Base-by-base conservation (phyloP, 75 land plant species). In the Selaginella tamariscina region DNA sequence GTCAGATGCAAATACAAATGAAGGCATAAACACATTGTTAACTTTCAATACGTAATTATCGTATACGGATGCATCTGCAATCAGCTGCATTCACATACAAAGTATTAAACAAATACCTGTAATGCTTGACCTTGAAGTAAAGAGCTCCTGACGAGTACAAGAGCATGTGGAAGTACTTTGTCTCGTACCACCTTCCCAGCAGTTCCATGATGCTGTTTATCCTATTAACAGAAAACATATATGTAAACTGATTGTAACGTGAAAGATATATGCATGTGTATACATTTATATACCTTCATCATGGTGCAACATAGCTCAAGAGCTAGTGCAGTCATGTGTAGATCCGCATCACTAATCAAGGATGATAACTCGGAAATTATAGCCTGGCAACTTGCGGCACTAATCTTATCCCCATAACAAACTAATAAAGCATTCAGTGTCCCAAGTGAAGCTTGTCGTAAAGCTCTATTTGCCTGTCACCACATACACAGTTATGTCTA, bases 51-150 rank as follows among this genome's bases (percentile, higher is more conserved):
- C 11, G 54, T 49, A 49, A 11, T 49, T 49, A 11, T 20, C 54
- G 54, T 20, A 11, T 49, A 49, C 18, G 20, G 11, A 20, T 49
- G 11, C 20, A 11, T 20, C 11, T 11, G 11, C 54, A 20, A 11
- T 49, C 54, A 11, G 18, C 54, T 20, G 20, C 54, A 49, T 20
- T 20, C 11, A 49, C 54, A 11, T 11, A 49, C 54, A 59, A 59
- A 59, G 27, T 8, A 21, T 59, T 23, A 2, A 8, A 9, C 13
- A 32, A n/a, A 20, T 85, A 89, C 98, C 79, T 81, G 75, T 23
- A 89, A 81, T n/a, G 98, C 98, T 80, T 94, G 98, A 27, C 98
- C 91, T 77, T 94, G 98, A 54, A 89, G 74, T 64, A 94, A 73
- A n/a, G 98, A 83, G 70, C 98, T 94, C 55, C 83, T 83, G 15